Base-by-base conservation (phyloP, 177 flowering plant species). In the Vitis hybrid region DNA sequence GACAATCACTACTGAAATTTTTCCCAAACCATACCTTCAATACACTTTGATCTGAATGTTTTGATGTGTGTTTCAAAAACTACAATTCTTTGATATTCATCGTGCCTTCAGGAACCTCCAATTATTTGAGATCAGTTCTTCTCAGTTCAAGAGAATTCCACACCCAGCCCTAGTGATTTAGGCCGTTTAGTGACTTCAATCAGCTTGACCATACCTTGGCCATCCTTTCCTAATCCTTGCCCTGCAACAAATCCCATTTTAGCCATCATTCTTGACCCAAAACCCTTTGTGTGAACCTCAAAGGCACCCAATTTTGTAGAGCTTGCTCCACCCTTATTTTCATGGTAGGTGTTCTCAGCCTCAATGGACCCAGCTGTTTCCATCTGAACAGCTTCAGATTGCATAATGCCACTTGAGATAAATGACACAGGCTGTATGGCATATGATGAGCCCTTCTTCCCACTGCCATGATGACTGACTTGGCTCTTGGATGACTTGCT, bases 181-280 rank as follows among this genome's bases (percentile, higher is more conserved):
- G 98, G 99, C 50, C 99, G 82, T 65, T 90, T 79, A 51, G 81
- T 65, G 48, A 80, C 97, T 79, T 91, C 98, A 68, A 93, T 88
- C 56, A 97, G 98, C 70, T 64, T 64, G 21, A 87, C 78, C 64
- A 89, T 83, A 15, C 99, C 98, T 77, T 85, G 86, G 21, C 98
- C 97, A 66, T 87, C 97, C 74, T 87, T 93, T 45, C 98, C 98
- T 64, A 96, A 70, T 10, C 99, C 98, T 66, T 78, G 79, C 3
- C 98, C 99, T 83, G 86, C 94, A 1, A 88, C 76, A 65, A 74
- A 94, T 68, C 99, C 99, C 99, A 96, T 96, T 78, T 89, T 96
- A 2, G 97, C 97, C 98, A 96, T 83, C 91, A 92, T 90, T 78
- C 83, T 95, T 10, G 97, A 96, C 45, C 99, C 99, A 81, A 96